Percentiles rank a stretch among this genome's conserved stretches.
Evolutionary conservation across 768 basidiomycete genomes (phyloP).

Genomic region (Termitomyces sp.): DNA sequence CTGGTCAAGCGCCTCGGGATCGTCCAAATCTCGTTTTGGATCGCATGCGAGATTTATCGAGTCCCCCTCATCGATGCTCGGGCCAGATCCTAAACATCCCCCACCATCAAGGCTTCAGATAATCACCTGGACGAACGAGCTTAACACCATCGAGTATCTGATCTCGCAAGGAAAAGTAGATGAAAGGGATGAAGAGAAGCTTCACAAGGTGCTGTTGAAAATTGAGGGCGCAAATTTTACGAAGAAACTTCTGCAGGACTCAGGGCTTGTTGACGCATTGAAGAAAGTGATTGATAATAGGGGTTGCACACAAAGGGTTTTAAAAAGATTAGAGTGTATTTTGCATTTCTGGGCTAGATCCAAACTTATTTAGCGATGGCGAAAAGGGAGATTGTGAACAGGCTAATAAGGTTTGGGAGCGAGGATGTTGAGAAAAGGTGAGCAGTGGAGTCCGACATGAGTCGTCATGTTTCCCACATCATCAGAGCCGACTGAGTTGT

Average conservation of each 20-base stretch:
- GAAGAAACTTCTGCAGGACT: conserved; percentile 9
- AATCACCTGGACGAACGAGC: conserved; percentile 16
- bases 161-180: conserved; percentile 15
- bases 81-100: neutral
- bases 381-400: too few species aligned
- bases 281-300: conserved; percentile 9
- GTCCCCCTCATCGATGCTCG: too few species aligned
- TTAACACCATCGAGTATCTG: conserved; percentile 13
- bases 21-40: neutral
- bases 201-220: conserved; percentile 11
- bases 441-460: too few species aligned
- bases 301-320: neutral
- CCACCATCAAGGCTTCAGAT: neutral
- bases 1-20: neutral
- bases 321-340: neutral
- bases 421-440: too few species aligned
- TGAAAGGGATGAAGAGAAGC: conserved; percentile 11
- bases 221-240: conserved; percentile 14
- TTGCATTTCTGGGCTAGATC: neutral
- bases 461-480: neutral
- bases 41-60: neutral
- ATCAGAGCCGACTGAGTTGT: neutral
- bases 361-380: neutral
- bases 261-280: conserved; percentile 12
- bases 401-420: too few species aligned